Evolutionary conservation across 208 protist genomes (phyloP), one percentile per base, ranked within the genome.

Genomic region (Acanthamoeba castellanii): DNA sequence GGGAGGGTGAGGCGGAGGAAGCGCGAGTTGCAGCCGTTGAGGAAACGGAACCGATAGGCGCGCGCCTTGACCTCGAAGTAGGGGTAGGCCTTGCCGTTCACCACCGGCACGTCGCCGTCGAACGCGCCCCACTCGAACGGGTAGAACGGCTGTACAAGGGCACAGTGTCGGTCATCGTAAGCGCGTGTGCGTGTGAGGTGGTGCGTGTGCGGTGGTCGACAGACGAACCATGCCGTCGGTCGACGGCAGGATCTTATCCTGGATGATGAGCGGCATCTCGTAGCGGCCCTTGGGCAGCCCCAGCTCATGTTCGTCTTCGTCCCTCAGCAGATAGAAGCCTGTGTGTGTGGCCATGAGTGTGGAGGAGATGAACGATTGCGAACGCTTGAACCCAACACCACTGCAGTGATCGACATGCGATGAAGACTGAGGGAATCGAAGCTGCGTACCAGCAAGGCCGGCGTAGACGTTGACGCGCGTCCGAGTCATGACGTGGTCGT

Each of bases 391-490:
- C n/a, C n/a, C n/a, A n/a, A n/a, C n/a, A n/a, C n/a, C n/a, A n/a
- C n/a, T n/a, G n/a, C n/a, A 64, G 57, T 45, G 66, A 32, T n/a
- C n/a, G n/a, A n/a, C n/a, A n/a, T n/a, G n/a, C n/a, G 47, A 30
- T 2, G 2, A 50, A 57, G 45, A n/a, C n/a, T n/a, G n/a, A n/a
- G n/a, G n/a, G n/a, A n/a, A n/a, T n/a, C n/a, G n/a, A n/a, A 37
- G 3, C 37, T n/a, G 37, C 37, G 59, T 90, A 90, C 85, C 85
- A 9, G 8, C 9, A 13, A 92, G 64, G 27, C 85, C 85, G 3
- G 85, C 50, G 27, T 92, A 92, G 85, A 92, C 47, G 85, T 92
- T 92, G 55, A 92, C 85, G 59, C 85, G 55, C 4, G 85, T 92
- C 14, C 85, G 52, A 55, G 14, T 8, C 85, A 92, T 92, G 55